Base-by-base conservation (phyloP, 176 grass and related monocot species). In the Carex cristatella region DNA sequence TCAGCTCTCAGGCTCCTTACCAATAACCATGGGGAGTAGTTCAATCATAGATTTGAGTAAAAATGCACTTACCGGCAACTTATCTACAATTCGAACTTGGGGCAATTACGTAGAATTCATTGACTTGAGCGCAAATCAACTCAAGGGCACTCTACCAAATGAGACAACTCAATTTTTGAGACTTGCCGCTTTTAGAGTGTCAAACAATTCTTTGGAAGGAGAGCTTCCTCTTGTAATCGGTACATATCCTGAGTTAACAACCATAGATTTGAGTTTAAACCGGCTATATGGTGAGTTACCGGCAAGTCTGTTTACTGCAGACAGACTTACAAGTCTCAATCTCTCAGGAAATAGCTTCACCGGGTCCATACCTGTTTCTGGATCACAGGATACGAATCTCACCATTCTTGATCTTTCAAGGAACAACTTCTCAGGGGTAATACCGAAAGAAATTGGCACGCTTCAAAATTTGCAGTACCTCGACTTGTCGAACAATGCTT, bases 111-210 rank as follows among this genome's bases (percentile, higher is more conserved):
- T 91, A 61, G 88, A 94, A 86, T 85, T 80, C 74, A 86, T 98
- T 69, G 92, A 98, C 88, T 79, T 98, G 79, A 94, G 88, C 51
- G 65, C 86, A 87, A 98, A 98, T 83, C 84, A 81, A 70, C 81
- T 98, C 83, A 94, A 79, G 68, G 95, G 95, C 83, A 89, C 80
- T 68, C 88, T 94, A 85, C 95, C 95, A 63, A 82, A 86, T 65
- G 89, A 91, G 84, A 98, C 92, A 81, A 93, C 95, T 48, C 95
- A 94, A 69, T 98, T 98, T 89, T 79, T 98, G 79, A 90, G 91
- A 79, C 86, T 98, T 58, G 88, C 87, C 63, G 92, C 86, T 72
- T 74, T 98, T 77, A 98, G 86, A 81, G 69, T 94, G 72, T 93
- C 93, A 5, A 88, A 91, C 88, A 98, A 94, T 82, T 88, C 81